Evolutionary conservation across 164 flowering plant species (phyloP), one percentile per base, ranked within the genome.

Genomic region (Stephania yunnanensis): DNA sequence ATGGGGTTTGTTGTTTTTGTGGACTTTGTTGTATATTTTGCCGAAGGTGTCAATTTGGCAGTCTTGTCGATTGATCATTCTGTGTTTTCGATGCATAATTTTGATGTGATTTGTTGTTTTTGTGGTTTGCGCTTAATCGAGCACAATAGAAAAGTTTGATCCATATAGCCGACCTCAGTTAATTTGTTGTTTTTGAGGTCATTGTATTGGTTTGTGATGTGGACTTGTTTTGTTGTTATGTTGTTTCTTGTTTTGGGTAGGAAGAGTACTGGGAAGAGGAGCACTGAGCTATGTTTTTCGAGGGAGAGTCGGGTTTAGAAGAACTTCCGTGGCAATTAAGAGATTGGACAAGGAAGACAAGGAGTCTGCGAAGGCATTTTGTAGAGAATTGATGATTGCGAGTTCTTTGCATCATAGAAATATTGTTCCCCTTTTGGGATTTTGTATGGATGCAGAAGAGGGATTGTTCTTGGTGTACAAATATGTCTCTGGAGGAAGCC

Each of bases 301-400:
- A 77, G 98, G 97, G 45, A 87, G 84, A 82, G 81, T 92, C 68
- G 94, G 98, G 52, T 71, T 89, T 71, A 78, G 89, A 73, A 87
- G 92, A 80, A 86, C 88, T 19, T 66, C 87, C 9, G 95, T 94
- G 69, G 98, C 98, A 9, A 89, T 94, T 63, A 94, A 94, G 84
- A 73, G 88, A 46, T 80, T 94, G 80, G 95, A 94, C 71, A 89
- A 89, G 73, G 94, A 89, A 75, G 98, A 92, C 70, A 89, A 90
- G 71, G 98, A 94, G 58, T 84, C 85, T 19, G 76, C 94, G 17
- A 94, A 92, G 87, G 95, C 97, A 15, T 94, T 94, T 75, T 91
- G 92, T 75, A 87, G 98, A 76, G 98, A 94, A 81, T 74, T 94
- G 87, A 89, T 91, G 97, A 94, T 94, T 80, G 93, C 97, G 1